Conservation (phyloP, 768 basidiomycete genomes). For the Termitomyces eurrhizus region DNA sequence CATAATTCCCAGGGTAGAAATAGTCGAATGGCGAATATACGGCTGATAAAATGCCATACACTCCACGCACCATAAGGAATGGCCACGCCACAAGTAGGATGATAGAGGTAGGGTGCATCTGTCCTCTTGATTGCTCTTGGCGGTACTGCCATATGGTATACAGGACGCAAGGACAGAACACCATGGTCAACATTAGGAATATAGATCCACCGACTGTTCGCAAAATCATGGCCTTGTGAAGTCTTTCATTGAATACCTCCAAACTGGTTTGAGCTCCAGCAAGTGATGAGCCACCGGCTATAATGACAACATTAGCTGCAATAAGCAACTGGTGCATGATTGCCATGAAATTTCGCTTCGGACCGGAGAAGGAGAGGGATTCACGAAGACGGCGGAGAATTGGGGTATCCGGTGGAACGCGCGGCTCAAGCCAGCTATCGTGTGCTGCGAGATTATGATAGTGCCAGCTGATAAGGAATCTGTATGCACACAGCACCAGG, state of each 20-base stretch:
- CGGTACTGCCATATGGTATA: slow-evolving; percentile 23
- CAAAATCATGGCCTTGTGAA: slow-evolving; percentile 24
- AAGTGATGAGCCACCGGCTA: slow-evolving; percentile 28
- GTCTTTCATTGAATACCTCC: slow-evolving; percentile 6
- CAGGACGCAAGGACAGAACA: slow-evolving; percentile 22
- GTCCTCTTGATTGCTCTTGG: slow-evolving; percentile 10
- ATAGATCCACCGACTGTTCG: slow-evolving; percentile 29
- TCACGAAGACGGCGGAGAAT: slow-evolving; percentile 18
- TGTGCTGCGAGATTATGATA: slow-evolving; percentile 26
- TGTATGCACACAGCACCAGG: slow-evolving; percentile 29
- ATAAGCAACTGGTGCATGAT: slow-evolving; percentile 27
- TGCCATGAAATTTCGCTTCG: slow-evolving; percentile 24
- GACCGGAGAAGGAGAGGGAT: slow-evolving; percentile 21
- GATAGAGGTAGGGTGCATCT: slow-evolving; percentile 25
- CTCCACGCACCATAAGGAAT: slow-evolving; percentile 28
- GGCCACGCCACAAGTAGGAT: slow-evolving; percentile 28
- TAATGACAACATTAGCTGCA: slow-evolving; percentile 28
- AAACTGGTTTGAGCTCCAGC: slow-evolving; percentile 21
- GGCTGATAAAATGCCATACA: slow-evolving; percentile 27
- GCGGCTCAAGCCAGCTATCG: slow-evolving; percentile 32
- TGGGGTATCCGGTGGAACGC: slow-evolving; percentile 15
- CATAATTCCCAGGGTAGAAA: slow-evolving; percentile 22
- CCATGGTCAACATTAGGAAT: slow-evolving; percentile 27
- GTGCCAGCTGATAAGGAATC: slow-evolving; percentile 34
- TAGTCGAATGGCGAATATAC: slow-evolving; percentile 23